Base-by-base conservation (phyloP, 176 grass and related monocot genomes). In the Lolium multiflorum region DNA sequence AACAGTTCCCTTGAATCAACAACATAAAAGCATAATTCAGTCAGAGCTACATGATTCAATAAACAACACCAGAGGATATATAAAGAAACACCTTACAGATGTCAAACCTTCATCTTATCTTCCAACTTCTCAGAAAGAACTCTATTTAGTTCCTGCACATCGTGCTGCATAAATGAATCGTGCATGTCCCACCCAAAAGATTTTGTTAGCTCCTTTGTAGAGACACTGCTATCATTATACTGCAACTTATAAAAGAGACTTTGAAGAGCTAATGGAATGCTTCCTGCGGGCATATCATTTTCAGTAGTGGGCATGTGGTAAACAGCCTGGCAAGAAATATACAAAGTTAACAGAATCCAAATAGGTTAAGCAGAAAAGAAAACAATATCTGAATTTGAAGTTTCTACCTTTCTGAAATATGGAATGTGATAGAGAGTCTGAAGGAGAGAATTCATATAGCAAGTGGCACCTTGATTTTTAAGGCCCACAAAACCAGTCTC, bases 101-200 rank as follows among this genome's bases (percentile, higher is more conserved):
- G 81, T 69, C 93, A 91, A 95, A 98, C 96, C 96, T 99, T 99
- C 97, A 99, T 96, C 91, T 99, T 99, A 89, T 99, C 97, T 94
- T 96, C 97, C 87, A 99, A 90, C 89, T 99, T 99, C 87, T 99
- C 97, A 48, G 90, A 96, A 71, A 99, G 92, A 91, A 99, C 97
- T 77, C 94, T 92, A 64, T 99, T 99, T 73, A 99, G 91, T 86
- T 99, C 97, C 89, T 99, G 97, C 54, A 99, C 97, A 84, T 99
- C 97, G 67, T 99, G 97, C 57, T 96, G 97, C 97, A 99, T 99
- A 80, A 99, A 98, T 59, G 97, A 96, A 81, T 98, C 97, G 6
- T 98, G 91, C 83, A 91, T 94, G 84, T 98, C 97, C 97, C 94
- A 99, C 39, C 94, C 97, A 20, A 99, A 99, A 66, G 97, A 96